Evolutionary conservation across 495 filamentous ascomycete species (phyloP).

Genomic region (Talaromyces wortmannii): DNA sequence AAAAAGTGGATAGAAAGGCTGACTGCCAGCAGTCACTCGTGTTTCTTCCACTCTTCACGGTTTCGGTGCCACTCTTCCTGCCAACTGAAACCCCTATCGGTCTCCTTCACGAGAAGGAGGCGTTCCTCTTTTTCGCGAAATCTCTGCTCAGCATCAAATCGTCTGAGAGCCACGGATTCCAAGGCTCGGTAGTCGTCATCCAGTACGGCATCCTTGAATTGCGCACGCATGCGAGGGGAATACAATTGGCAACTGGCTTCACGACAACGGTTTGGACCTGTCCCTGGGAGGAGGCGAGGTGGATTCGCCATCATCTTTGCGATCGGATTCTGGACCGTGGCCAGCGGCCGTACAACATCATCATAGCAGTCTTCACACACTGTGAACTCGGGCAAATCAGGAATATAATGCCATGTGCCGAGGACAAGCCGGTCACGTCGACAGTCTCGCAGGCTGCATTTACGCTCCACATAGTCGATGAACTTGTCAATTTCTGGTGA

Average conservation of each 20-base stretch:
- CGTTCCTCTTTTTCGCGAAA: conserved; percentile 37
- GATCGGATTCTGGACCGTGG: conserved; percentile 41
- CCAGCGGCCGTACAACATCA: conserved; percentile 58
- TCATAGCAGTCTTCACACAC: conserved; percentile 70
- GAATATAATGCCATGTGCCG: conserved; percentile 56
- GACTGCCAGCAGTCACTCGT: conserved; percentile 29
- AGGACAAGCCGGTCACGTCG: conserved; percentile 39
- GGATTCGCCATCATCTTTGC: conserved; percentile 48
- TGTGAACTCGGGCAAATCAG: conserved; percentile 55
- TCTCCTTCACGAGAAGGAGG: conserved; percentile 23
- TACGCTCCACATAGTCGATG: conserved; percentile 40
- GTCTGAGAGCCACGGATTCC: conserved; percentile 22
- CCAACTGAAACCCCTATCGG: conserved; percentile 36
- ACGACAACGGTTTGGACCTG: conserved; percentile 34
- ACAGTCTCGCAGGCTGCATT: conserved; percentile 48
- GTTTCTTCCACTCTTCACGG: conserved; percentile 46
- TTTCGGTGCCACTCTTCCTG: conserved; percentile 40
- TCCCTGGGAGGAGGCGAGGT: conserved; percentile 35
- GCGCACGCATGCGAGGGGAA: conserved; percentile 62
- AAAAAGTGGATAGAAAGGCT: background rate
- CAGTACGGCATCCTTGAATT: conserved; percentile 53
- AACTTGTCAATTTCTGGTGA: conserved; percentile 43
- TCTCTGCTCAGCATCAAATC: conserved; percentile 39
- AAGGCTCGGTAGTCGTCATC: conserved; percentile 51
- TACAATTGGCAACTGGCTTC: conserved; percentile 66